A percentile compares a stretch with the other conserved stretches of the same genome.
These are phyloP conservation scores for Epichloe sp. DNA, from an alignment of 2,329 filamentous ascomycete species.

Conservation along the genomic window DNA sequence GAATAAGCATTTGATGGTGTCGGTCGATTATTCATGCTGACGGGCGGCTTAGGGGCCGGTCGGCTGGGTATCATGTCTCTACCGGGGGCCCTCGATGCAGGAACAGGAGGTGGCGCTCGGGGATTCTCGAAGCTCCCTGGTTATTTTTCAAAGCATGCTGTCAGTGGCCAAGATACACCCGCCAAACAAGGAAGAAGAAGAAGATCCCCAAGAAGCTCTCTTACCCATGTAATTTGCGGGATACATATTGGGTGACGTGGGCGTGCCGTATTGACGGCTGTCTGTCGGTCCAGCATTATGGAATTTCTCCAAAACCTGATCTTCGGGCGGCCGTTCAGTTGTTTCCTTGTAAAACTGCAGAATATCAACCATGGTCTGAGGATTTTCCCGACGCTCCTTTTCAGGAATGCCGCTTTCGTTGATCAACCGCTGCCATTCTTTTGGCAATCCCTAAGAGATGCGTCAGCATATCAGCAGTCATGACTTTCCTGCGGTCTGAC, in stretches of 20 bases:
- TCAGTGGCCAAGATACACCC: not conserved
- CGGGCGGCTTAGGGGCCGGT: constrained; percentile 78
- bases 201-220: constrained; percentile 46
- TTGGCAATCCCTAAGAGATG: constrained; percentile 65
- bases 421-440: constrained; percentile 94
- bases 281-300: constrained; percentile 62
- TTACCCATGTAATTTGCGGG: constrained; percentile 43
- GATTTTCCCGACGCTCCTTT: constrained; percentile 89
- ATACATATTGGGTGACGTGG: constrained; percentile 39
- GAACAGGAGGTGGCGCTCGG: constrained; percentile 80
- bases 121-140: constrained; percentile 91
- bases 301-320: constrained; percentile 92
- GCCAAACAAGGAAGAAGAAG: not conserved
- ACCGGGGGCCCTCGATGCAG: constrained; percentile 33
- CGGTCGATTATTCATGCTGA: constrained; percentile 42
- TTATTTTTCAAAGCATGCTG: not conserved
- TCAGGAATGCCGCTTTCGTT: constrained; percentile 93
- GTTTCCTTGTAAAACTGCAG: constrained; percentile 97
- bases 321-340: constrained; percentile 64
- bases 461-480: constrained; percentile 6
- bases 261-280: constrained; percentile 29
- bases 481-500: not conserved
- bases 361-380: constrained; percentile 90
- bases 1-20: constrained; percentile 37
- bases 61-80: constrained; percentile 61